Evolutionary conservation across 2,329 filamentous ascomycete species (phyloP), one percentile per base, ranked within the genome.

Genomic region (Aspergillus fructus): DNA sequence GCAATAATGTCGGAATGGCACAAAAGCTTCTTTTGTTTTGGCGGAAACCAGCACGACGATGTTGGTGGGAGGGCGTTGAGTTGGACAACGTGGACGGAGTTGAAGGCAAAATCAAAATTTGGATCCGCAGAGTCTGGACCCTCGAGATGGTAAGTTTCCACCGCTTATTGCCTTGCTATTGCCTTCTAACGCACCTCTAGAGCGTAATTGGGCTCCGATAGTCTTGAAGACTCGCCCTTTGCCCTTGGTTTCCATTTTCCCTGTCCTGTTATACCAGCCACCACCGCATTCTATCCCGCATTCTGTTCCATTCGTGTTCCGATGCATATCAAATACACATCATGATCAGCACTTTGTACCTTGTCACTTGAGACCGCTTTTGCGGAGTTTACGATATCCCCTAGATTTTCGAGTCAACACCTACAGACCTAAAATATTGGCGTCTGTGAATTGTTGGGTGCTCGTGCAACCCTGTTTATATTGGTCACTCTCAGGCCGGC

Each of bases 31-130:
- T 99, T 13, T 83, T 99, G 3, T 99, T 99, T 80, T 99, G 94
- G 94, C 86, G 94, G 64, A 99, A 99, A 77, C 94, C 94, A 15
- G 94, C 94, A 13, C 83, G 94, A 60, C 85, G 94, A 73, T 99
- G 94, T 81, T 99, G 94, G 94, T 99, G 94, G 94, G 94, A 99
- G 74, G 94, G 94, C 23, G 89, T 99, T 39, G 93, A 97, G 74
- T 81, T 99, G 45, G 86, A 94, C 17, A 83, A 90, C 63, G 90
- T 99, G 12, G 91, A 96, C 50, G 94, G 94, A 13, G 89, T 97
- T 7, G 86, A 96, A 51, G 93, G 93, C 52, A 91, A 88, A 73
- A 82, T 99, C 65, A 99, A 99, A 78, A 92, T 99, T 58, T 99
- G 94, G 94, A 97, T 99, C 73, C 84, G 94, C 70, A 85, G 94